Conservation (phyloP, 306 rosid species). For the Prinsepia uniflora region DNA sequence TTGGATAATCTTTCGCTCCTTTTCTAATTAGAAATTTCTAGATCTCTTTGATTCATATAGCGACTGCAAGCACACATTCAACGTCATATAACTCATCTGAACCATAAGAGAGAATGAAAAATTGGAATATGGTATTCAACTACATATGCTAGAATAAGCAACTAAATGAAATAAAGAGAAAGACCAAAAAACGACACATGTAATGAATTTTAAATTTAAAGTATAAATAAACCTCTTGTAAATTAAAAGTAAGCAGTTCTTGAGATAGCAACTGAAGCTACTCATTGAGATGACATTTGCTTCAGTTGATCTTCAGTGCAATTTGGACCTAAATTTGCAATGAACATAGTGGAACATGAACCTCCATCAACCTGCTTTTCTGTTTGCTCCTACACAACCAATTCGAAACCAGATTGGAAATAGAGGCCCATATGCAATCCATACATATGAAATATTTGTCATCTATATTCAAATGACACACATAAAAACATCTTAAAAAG, state of each 20-base stretch:
- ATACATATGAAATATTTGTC: not conserved
- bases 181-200: not conserved
- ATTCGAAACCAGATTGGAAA: conserved; percentile 24
- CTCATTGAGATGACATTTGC: conserved; percentile 73
- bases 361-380: conserved; percentile 49
- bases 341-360: conserved; percentile 81
- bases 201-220: conserved; percentile 1
- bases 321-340: conserved; percentile 95
- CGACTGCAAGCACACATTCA: conserved; percentile 44
- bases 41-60: conserved; percentile 55
- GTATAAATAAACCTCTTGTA: conserved; percentile 28
- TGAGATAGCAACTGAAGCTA: conserved; percentile 18
- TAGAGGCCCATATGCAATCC: not conserved
- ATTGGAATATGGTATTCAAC: not conserved
- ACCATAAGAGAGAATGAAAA: conserved; percentile 5
- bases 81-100: conserved; percentile 14
- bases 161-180: not conserved
- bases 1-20: no score
- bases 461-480: not conserved
- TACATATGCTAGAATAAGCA: not conserved
- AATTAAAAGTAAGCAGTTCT: conserved; percentile 40
- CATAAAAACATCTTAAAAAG: not conserved
- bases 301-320: conserved; percentile 83
- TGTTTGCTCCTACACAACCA: conserved; percentile 53
- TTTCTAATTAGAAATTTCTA: no score